Conservation (phyloP, 345 rosid species). For the Sisymbrium irio region DNA sequence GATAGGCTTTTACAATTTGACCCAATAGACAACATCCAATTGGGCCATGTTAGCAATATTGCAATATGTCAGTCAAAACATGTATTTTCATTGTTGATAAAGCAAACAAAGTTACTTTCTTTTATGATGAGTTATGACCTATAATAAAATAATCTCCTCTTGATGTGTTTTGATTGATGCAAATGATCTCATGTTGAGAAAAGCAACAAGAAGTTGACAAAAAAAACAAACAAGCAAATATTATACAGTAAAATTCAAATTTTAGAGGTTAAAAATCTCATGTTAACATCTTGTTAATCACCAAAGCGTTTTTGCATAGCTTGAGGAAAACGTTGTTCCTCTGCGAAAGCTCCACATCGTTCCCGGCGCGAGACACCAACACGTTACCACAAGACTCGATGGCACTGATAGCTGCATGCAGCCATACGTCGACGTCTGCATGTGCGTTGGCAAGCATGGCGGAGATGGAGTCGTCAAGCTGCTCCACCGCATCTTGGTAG, state of each 20-base stretch:
- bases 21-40: background rate
- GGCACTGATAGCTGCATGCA: constrained; percentile 44
- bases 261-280: background rate
- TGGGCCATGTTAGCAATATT: background rate
- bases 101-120: no score
- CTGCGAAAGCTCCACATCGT: constrained; percentile 15
- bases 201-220: background rate
- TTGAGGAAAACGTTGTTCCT: constrained; percentile 37
- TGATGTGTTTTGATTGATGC: background rate
- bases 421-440: constrained; percentile 40
- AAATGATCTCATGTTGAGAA: background rate
- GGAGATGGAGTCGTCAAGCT: constrained; percentile 55
- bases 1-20: background rate
- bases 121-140: background rate
- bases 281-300: constrained; percentile 31
- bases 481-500: constrained; percentile 51
- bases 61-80: background rate
- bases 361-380: constrained; percentile 16
- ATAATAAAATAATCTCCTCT: background rate
- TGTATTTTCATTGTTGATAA: background rate
- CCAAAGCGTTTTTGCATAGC: constrained; percentile 42
- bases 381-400: constrained; percentile 38
- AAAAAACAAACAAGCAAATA: background rate
- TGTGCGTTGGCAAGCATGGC: constrained; percentile 42
- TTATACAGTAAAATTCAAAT: background rate